Evolutionary conservation across 2,329 filamentous ascomycete species (phyloP).

Genomic region (Ilyonectria destructans): DNA sequence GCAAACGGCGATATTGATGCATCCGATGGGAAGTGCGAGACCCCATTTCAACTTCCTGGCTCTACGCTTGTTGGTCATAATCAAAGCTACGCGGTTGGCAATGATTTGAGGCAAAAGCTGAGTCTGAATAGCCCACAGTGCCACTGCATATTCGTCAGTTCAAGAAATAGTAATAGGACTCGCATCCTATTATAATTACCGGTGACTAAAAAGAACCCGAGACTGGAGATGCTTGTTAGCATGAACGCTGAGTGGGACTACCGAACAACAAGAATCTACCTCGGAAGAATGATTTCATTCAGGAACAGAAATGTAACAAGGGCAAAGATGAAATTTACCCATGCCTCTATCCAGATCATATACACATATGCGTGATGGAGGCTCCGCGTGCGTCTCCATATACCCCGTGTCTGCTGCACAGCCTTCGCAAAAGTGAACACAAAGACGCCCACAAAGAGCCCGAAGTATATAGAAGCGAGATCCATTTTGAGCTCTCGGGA

Average conservation of each 20-base stretch:
- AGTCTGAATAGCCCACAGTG: conserved; percentile 50
- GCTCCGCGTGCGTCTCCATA: conserved; percentile 38
- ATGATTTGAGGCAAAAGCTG: conserved; percentile 63
- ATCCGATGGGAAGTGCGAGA: conserved; percentile 53
- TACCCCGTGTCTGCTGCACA: conserved; percentile 41
- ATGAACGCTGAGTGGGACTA: fast-evolving
- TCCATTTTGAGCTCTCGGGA: conserved; percentile 29
- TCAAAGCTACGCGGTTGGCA: conserved; percentile 61
- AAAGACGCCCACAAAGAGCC: conserved; percentile 49
- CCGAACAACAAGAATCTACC: not conserved
- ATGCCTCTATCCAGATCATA: conserved; percentile 48
- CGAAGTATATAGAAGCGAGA: conserved; percentile 45
- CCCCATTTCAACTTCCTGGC: conserved; percentile 56
- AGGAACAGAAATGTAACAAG: conserved; percentile 48
- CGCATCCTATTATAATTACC: conserved; percentile 15
- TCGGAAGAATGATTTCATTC: conserved; percentile 38
- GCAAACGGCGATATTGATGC: conserved; percentile 59
- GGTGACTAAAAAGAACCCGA: conserved; percentile 30
- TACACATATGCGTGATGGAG: conserved; percentile 46
- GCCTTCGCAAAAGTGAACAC: conserved; percentile 46
- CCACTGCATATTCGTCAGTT: conserved; percentile 6
- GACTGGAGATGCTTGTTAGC: conserved; percentile 11
- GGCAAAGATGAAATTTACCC: conserved; percentile 48
- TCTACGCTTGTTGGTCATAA: conserved; percentile 57
- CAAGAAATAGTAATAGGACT: conserved; percentile 32